Conservation (phyloP, 192 early-diverging fungal genomes). For the Linnemannia exigua region DNA sequence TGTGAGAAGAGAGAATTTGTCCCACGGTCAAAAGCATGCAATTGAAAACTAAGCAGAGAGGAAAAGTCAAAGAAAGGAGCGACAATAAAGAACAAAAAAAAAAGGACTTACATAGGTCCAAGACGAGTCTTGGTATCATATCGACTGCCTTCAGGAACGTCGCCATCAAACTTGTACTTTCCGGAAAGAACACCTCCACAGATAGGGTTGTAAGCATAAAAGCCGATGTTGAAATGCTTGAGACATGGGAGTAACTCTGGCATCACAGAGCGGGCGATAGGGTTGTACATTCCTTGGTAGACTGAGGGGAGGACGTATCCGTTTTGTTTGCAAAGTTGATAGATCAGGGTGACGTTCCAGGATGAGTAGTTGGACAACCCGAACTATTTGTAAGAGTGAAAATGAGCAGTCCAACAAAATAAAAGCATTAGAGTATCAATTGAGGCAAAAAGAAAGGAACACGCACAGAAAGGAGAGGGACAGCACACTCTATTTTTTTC, state of each 20-base stretch:
- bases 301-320: slow-evolving; percentile 55
- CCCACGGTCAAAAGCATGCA: neutral
- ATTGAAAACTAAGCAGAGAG: neutral
- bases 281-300: slow-evolving; percentile 56
- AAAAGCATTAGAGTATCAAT: neutral
- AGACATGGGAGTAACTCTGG: slow-evolving; percentile 36
- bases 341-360: slow-evolving; percentile 45
- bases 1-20: neutral
- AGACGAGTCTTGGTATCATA: slow-evolving; percentile 19
- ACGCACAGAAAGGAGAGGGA: no score
- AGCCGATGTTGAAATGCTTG: slow-evolving; percentile 21
- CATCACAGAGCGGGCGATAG: slow-evolving; percentile 19
- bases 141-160: slow-evolving; percentile 15
- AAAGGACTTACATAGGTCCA: slow-evolving; percentile 14
- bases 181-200: slow-evolving; percentile 23
- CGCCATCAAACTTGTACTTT: slow-evolving; percentile 21
- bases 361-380: slow-evolving; percentile 52
- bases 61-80: neutral
- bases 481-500: neutral
- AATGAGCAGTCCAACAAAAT: slow-evolving; percentile 2
- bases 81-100: slow-evolving; percentile 6
- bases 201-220: slow-evolving; percentile 37
- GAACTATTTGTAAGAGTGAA: slow-evolving; percentile 23
- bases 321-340: slow-evolving; percentile 48
- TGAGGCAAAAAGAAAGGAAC: neutral